phyloP scores from a whole-genome alignment of 495 filamentous ascomycete species.

The Rostrohypoxylon terebratum region DNA sequence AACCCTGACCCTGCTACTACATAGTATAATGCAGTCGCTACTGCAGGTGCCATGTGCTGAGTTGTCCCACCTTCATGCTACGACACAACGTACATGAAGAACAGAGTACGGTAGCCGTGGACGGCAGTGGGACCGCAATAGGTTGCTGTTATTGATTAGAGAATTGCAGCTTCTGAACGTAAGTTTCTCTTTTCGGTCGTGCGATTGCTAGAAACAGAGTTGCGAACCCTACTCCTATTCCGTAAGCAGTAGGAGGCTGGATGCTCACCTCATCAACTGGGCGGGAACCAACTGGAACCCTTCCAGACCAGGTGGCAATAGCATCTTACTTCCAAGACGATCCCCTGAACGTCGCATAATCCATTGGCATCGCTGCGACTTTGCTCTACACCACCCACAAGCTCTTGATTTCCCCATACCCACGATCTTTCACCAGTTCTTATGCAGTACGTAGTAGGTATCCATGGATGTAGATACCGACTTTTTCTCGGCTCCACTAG shows the following conservation, averaged over 20 bases:
- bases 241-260: conserved; percentile 25
- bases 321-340: conserved; percentile 17
- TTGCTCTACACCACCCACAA: conserved; percentile 14
- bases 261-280: conserved; percentile 16
- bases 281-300: conserved; percentile 22
- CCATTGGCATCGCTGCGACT: conserved; percentile 5
- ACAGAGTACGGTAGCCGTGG: conserved; percentile 11
- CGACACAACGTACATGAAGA: conserved; percentile 22
- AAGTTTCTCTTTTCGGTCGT: conserved; percentile 22
- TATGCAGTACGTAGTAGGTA: not conserved
- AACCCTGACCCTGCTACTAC: conserved; percentile 41
- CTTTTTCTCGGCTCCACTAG: conserved; percentile 9
- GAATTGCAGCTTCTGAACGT: conserved; percentile 6
- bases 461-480: conserved; percentile 23
- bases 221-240: conserved; percentile 12
- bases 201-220: conserved; percentile 22
- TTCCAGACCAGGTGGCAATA: conserved; percentile 28
- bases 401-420: conserved; percentile 19
- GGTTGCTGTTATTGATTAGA: conserved; percentile 10
- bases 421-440: conserved; percentile 19
- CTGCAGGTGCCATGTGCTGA: conserved; percentile 47
- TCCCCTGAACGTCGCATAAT: conserved; percentile 16
- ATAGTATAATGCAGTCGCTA: conserved; percentile 42
- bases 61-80: conserved; percentile 44
- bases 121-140: conserved; percentile 6